Evolutionary conservation across 495 filamentous ascomycete genomes (phyloP).

Genomic region (Schizothecium vesticola): DNA sequence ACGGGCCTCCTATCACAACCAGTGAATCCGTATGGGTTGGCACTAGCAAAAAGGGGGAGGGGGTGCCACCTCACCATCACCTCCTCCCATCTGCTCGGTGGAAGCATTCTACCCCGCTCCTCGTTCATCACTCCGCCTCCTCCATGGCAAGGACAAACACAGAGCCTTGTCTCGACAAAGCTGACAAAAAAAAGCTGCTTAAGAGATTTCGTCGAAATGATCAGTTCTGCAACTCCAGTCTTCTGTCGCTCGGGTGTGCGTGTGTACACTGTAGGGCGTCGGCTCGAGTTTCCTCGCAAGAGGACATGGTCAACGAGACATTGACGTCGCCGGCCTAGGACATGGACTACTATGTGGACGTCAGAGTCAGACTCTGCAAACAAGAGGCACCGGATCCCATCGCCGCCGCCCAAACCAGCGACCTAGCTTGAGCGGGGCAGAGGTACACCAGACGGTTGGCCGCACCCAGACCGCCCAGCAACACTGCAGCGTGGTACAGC

Average conservation of each 20-base stretch:
- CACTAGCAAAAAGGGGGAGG: not conserved
- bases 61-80: constrained; percentile 6
- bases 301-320: not conserved
- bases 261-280: not conserved
- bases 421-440: not conserved
- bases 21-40: not conserved
- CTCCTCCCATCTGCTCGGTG: not conserved
- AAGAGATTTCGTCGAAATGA: not conserved
- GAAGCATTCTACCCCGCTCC: not conserved
- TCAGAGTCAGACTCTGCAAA: not conserved
- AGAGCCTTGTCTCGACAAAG: not conserved
- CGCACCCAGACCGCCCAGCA: constrained; percentile 19
- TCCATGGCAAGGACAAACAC: not conserved
- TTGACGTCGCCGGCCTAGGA: not conserved
- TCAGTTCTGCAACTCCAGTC: not conserved
- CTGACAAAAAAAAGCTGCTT: not conserved
- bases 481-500: constrained; percentile 4
- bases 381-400: not conserved
- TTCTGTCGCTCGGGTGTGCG: not conserved
- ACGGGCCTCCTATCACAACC: not conserved
- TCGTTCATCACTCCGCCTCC: not conserved
- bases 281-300: not conserved
- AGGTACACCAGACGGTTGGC: constrained; percentile 8
- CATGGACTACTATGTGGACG: not conserved
- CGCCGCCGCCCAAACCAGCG: not conserved